Evolutionary conservation across 306 rosid genomes (phyloP), one percentile per base, ranked within the genome.

Genomic region (Crotalaria pallida): DNA sequence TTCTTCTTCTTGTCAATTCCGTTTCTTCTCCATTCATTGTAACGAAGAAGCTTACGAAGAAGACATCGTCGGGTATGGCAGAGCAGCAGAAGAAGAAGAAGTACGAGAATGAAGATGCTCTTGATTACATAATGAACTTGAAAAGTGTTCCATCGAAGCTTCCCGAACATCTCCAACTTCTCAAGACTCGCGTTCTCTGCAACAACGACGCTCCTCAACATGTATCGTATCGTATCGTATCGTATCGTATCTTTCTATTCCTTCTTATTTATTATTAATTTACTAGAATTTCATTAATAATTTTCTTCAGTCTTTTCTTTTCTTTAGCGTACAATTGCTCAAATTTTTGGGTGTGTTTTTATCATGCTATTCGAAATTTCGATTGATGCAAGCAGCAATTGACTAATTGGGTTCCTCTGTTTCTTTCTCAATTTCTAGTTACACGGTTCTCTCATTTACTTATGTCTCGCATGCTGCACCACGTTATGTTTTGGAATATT

Each of bases 131-230:
- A 2, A 24, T 82, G 83, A 79, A 52, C 74, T 78, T 85, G 61
- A 77, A 77, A 2, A 22, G 27, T 61, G 79, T 85, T 43, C 89
- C 89, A 2, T 22, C 76, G 9, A 77, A 77, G 26, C 79, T 85
- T 10, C 79, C 86, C 22, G 78, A 84, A 12, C 79, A 50, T 6
- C 77, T 85, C 4, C 75, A 85, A 9, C 77, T 82, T 3, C 50
- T 73, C 43, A 79, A 40, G 56, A 79, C 87, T 0, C 84, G 87
- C 1, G 89, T 82, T 27, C 41, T 85, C 63, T 82, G 87, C 72
- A 79, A 61, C 31, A 60, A 0, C 12, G 87, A 82, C 52, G 89
- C 89, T 70, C 87, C 89, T 58, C 41, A 40, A 16, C 87, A 85
- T 69, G 89, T 85, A 79, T 6, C 62, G n/a, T n/a, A n/a, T n/a